Evolutionary conservation across 2,329 filamentous ascomycete species (phyloP).

Genomic region (Canariomyces notabilis): DNA sequence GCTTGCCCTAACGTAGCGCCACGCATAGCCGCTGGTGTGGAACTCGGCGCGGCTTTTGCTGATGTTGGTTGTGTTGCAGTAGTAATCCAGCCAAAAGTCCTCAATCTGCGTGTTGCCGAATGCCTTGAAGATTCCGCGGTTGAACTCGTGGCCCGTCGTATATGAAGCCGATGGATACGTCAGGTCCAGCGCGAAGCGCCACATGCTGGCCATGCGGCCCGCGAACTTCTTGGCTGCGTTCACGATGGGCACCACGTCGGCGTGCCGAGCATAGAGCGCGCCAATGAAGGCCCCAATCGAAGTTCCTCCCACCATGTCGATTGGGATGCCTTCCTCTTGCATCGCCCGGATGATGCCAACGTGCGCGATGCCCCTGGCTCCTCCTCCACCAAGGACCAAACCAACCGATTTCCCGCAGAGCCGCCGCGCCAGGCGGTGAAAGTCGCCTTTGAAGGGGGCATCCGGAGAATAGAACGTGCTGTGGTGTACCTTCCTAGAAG

Average conservation of each 20-base stretch:
- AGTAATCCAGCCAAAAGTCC: slow-evolving; percentile 98
- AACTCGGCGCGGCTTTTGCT: slow-evolving; percentile 88
- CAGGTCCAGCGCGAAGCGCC: slow-evolving; percentile 93
- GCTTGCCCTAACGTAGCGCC: slow-evolving; percentile 92
- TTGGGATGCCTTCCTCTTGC: slow-evolving; percentile 93
- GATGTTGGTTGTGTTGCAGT: slow-evolving; percentile 99
- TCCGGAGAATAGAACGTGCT: slow-evolving; percentile 86
- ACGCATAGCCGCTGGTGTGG: slow-evolving; percentile 93
- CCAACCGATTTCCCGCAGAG: slow-evolving; percentile 93
- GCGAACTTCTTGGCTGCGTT: slow-evolving; percentile 96
- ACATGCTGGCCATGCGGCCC: slow-evolving; percentile 97
- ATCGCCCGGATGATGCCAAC: slow-evolving; percentile 91
- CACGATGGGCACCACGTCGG: slow-evolving; percentile 94
- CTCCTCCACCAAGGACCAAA: slow-evolving; percentile 87
- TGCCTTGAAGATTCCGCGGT: slow-evolving; percentile 96
- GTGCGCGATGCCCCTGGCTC: slow-evolving; percentile 85
- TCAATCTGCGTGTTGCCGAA: slow-evolving; percentile 97
- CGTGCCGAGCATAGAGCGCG: slow-evolving; percentile 89
- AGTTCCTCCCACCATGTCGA: slow-evolving; percentile 91
- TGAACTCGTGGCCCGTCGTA: slow-evolving; percentile 98
- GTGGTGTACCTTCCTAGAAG: slow-evolving; percentile 84
- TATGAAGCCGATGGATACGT: slow-evolving; percentile 97
- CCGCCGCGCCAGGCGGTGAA: slow-evolving; percentile 83
- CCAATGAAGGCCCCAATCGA: slow-evolving; percentile 96
- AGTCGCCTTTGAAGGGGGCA: slow-evolving; percentile 91